Evolutionary conservation across 768 basidiomycete species (phyloP).

Genomic region (Lactarius trivialis): DNA sequence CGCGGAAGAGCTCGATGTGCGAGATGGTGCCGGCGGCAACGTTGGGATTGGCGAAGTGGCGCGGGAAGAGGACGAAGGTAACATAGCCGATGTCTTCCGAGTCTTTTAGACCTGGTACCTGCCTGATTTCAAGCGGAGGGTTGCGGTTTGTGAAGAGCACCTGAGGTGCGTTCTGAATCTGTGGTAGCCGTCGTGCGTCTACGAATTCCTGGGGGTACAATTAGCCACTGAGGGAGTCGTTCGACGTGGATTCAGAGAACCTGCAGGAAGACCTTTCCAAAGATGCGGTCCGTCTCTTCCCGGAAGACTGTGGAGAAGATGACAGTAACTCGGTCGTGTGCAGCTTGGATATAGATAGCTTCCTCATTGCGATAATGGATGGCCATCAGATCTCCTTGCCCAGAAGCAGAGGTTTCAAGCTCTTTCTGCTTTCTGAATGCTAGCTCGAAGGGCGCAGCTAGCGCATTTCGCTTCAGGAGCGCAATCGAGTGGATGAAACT

Average conservation of each 20-base stretch:
- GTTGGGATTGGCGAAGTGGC: slow-evolving; percentile 75
- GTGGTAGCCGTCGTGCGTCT: slow-evolving; percentile 89
- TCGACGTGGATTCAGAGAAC: slow-evolving; percentile 35
- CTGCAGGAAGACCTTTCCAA: slow-evolving; percentile 97
- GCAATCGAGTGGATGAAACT: slow-evolving; percentile 76
- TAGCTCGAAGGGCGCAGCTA: slow-evolving; percentile 89
- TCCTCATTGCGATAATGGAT: slow-evolving; percentile 96
- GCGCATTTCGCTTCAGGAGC: slow-evolving; percentile 84
- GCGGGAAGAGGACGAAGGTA: slow-evolving; percentile 76
- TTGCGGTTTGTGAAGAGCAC: slow-evolving; percentile 93
- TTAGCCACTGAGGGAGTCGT: neutral
- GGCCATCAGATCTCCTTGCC: slow-evolving; percentile 80
- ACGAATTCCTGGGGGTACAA: slow-evolving; percentile 80
- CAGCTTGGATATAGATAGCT: slow-evolving; percentile 91
- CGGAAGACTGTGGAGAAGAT: slow-evolving; percentile 96
- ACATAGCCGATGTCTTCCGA: slow-evolving; percentile 44
- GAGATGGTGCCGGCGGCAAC: slow-evolving; percentile 78
- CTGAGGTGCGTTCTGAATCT: slow-evolving; percentile 94
- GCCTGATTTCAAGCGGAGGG: slow-evolving; percentile 93
- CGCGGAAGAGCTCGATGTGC: slow-evolving; percentile 93
- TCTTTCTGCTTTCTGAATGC: slow-evolving; percentile 80
- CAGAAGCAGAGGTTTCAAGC: slow-evolving; percentile 64
- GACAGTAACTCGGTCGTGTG: slow-evolving; percentile 92
- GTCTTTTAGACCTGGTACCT: slow-evolving; percentile 71
- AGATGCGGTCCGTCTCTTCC: slow-evolving; percentile 95